A percentile compares a stretch with the other conserved stretches of the same genome.
These are phyloP conservation scores for Marasmius fiardii DNA, from an alignment of 1,284 basidiomycete genomes.

Conservation along the genomic window DNA sequence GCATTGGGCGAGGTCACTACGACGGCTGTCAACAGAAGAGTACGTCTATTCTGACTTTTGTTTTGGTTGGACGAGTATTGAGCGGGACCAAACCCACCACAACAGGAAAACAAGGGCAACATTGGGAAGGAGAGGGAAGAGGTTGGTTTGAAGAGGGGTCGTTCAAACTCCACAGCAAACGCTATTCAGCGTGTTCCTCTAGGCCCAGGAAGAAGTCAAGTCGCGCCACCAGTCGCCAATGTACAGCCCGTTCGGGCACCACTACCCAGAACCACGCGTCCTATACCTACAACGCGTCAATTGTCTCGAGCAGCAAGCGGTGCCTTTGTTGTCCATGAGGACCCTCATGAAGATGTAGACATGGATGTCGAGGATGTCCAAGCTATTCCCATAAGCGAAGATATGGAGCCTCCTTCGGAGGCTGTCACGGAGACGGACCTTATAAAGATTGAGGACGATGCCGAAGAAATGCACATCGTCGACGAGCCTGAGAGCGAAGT, in stretches of 20 bases:
- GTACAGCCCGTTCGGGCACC: slow-evolving; percentile 21
- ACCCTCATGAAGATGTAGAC: slow-evolving; percentile 42
- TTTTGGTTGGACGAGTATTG: background rate
- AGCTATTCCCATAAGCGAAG: slow-evolving; percentile 26
- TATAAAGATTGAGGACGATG: slow-evolving; percentile 52
- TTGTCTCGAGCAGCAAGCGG: slow-evolving; percentile 32
- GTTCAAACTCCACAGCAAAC: slow-evolving; percentile 57
- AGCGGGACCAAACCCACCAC: slow-evolving; percentile 10
- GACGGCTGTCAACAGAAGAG: slow-evolving; percentile 71
- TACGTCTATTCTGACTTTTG: slow-evolving; percentile 29
- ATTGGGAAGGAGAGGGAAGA: slow-evolving; percentile 54
- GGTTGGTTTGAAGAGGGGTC: slow-evolving; percentile 57
- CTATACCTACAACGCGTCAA: slow-evolving; percentile 35
- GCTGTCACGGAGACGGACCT: slow-evolving; percentile 31
- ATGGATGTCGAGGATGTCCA: slow-evolving; percentile 53
- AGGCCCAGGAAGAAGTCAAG: slow-evolving; percentile 49
- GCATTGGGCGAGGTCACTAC: slow-evolving; percentile 72
- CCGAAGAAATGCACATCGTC: slow-evolving; percentile 3
- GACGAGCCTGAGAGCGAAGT: slow-evolving; percentile 14
- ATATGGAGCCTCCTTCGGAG: slow-evolving; percentile 23
- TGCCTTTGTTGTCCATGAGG: slow-evolving; percentile 19
- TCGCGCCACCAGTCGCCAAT: slow-evolving; percentile 22
- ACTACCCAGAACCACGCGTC: slow-evolving; percentile 29
- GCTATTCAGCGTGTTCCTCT: slow-evolving; percentile 64
- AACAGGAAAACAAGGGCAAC: slow-evolving; percentile 35